Base-by-base conservation (phyloP, 2,329 filamentous ascomycete genomes). In the Cladosporium sp. region DNA sequence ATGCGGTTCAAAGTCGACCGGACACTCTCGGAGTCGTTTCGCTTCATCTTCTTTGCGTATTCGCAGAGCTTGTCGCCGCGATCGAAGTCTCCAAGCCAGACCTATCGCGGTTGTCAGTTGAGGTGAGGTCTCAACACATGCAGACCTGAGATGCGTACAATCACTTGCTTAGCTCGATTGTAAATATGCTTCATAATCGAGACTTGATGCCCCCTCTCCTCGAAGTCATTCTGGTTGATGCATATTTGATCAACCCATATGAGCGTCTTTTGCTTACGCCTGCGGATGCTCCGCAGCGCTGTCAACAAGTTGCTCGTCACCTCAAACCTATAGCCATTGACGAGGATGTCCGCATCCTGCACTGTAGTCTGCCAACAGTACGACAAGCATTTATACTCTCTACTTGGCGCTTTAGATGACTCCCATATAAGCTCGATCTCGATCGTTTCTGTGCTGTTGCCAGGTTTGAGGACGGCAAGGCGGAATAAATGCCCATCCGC, bases 151-250 rank as follows among this genome's bases (percentile, higher is more conserved):
- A 7, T 28, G 22, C 46, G 14, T 43, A 53, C 51, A 19, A 53
- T 19, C 5, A 53, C 51, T 43, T 46, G 45, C 18, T 32, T 54
- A 6, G 61, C 60, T 16, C 43, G 49, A 32, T 50, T 58, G 59
- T 66, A 70, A 35, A 71, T 67, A 3, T 64, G 46, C 9, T 65
- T 61, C 66, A 71, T 71, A 28, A 70, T 64, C 3, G 58, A 59
- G 4, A 71, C 65, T 54, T 70, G 68, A 18, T 63, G 56, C 4
- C 54, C 59, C 16, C 64, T 63, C 40, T 71, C 68, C 4, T 48
- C 42, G 16, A 57, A 43, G 53, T 69, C 61, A 1, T 56, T 46
- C 51, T 70, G 67, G 34, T 70, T 66, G 44, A 71, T 70, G 28
- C 51, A 52, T 16, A 55, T 52, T 18, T 55, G 53, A 34, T 55